Conservation (phyloP, 1,284 basidiomycete species). For the Cutaneotrichosporon cutaneum region DNA sequence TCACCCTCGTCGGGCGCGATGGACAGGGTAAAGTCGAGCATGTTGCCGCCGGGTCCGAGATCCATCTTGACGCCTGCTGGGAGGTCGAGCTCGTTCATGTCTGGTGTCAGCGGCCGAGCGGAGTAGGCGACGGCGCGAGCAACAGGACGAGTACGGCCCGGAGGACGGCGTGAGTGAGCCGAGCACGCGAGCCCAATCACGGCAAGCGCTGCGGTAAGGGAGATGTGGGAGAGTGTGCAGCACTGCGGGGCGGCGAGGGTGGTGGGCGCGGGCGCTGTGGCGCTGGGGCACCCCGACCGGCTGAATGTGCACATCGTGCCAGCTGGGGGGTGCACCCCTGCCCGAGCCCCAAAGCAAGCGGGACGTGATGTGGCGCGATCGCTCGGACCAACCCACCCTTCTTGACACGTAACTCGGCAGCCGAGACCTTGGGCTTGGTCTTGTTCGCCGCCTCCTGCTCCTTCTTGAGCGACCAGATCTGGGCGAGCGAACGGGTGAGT, state of each 20-base stretch:
- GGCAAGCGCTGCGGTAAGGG: too few species aligned
- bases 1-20: slow-evolving; percentile 96
- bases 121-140: background rate
- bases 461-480: slow-evolving; percentile 99
- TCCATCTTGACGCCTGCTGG: slow-evolving; percentile 93
- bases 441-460: slow-evolving; percentile 83
- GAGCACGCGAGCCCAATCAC: too few species aligned
- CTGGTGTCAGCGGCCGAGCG: slow-evolving; percentile 54
- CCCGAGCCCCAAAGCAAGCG: too few species aligned
- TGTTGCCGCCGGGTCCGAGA: slow-evolving; percentile 86
- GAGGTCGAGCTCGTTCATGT: slow-evolving; percentile 93
- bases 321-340: too few species aligned
- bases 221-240: too few species aligned
- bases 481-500: slow-evolving; percentile 6
- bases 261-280: too few species aligned
- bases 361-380: background rate
- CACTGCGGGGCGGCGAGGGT: too few species aligned
- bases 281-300: too few species aligned
- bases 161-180: too few species aligned
- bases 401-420: slow-evolving; percentile 96
- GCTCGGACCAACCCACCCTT: slow-evolving; percentile 67
- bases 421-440: slow-evolving; percentile 95
- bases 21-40: slow-evolving; percentile 92
- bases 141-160: background rate
- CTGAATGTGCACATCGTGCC: too few species aligned